Base-by-base conservation (phyloP, 2,329 filamentous ascomycete genomes). In the Colletotrichum gloeosporioides region DNA sequence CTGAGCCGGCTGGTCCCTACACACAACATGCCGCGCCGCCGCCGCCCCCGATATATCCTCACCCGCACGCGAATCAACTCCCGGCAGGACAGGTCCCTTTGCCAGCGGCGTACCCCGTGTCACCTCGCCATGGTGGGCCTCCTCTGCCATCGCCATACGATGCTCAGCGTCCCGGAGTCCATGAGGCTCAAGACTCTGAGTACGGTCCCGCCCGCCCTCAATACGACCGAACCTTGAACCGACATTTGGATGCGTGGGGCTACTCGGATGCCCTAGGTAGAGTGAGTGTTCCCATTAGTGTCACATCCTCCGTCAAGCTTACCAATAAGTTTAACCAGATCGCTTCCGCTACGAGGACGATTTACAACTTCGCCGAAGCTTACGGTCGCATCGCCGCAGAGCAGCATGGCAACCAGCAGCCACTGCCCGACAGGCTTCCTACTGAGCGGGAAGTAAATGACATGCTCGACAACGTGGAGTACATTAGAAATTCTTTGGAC, bases 321-420 rank as follows among this genome's bases (percentile, higher is more conserved):
- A 77, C 69, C 73, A 73, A 77, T 76, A 70, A 67, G 64, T 70
- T 57, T 53, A 53, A 62, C 53, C 80, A 92, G 90, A 89, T 92
- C 78, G 86, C 86, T 59, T 86, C 86, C 71, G 86, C 87, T 5
- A 88, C 89, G 18, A 87, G 90, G 44, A 91, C 89, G 2, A 85
- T 92, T 10, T 89, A 86, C 79, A 89, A 89, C 77, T 92, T 92
- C 79, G 89, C 90, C 39, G 90, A 92, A 77, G 89, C 88, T 2
- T 92, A 91, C 69, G 85, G 85, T 8, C 87, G 88, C 65, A 87
- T 91, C 29, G 90, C 90, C 4, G 87, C 88, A 12, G 90, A 92
- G 78, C 90, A 92, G 79, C 89, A 91, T 62, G 87, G 88, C 18
- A 44, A 44, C 8, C 85, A 86, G 15, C 89, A 90, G 32, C 87